Evolutionary conservation across 1,284 basidiomycete genomes (phyloP).

Genomic region (Apiotrichum laibachii): DNA sequence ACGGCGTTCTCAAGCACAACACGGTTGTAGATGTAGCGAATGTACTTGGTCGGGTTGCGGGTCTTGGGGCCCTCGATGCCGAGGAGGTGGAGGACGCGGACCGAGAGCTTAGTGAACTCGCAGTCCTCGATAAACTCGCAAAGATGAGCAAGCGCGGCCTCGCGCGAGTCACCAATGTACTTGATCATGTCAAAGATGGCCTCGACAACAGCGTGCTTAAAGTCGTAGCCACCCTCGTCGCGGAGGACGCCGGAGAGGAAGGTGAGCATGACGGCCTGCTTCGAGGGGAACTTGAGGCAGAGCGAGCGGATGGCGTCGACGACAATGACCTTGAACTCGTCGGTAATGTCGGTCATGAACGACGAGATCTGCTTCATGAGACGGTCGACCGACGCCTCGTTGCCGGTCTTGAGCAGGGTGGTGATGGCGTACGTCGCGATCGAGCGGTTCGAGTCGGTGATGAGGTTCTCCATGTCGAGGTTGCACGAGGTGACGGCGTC

Average conservation of each 20-base stretch:
- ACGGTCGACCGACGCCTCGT: conserved; percentile 96
- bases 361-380: conserved; percentile 99
- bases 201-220: conserved; percentile 98
- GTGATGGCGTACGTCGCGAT: conserved; percentile 99
- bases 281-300: conserved; percentile 96
- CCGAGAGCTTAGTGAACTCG: conserved; percentile 98
- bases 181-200: conserved; percentile 99
- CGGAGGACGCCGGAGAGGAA: conserved; percentile 92
- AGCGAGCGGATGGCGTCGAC: conserved; percentile 97
- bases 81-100: conserved; percentile 90
- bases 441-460: conserved; percentile 92
- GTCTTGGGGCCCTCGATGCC: conserved; percentile 95
- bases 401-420: conserved; percentile 97
- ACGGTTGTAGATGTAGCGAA: conserved; percentile 99
- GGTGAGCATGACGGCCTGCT: conserved; percentile 90
- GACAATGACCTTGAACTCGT: conserved; percentile 99
- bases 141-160: conserved; percentile 91
- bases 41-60: conserved; percentile 94
- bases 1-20: conserved; percentile 98
- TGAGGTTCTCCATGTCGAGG: conserved; percentile 95
- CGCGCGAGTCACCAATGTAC: conserved; percentile 91
- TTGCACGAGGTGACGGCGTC: conserved; percentile 88
- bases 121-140: conserved; percentile 99
- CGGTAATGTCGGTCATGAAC: conserved; percentile 99
- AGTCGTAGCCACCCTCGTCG: conserved; percentile 98